Evolutionary conservation across 805 yeast species (phyloP).

Genomic region (Cyberlindnera amylophila): DNA sequence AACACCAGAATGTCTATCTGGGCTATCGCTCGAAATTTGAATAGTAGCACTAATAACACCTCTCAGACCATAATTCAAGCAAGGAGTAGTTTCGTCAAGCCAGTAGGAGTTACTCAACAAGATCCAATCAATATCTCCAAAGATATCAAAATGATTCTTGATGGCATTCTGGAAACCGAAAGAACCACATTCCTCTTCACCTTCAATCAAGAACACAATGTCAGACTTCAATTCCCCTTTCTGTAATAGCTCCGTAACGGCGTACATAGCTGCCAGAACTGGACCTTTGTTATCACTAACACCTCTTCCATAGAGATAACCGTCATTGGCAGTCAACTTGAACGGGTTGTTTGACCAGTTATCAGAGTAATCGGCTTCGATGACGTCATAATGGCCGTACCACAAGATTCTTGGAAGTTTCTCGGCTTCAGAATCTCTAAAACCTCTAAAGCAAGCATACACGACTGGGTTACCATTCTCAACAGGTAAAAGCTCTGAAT

Average conservation of each 20-base stretch:
- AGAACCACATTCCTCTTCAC: constrained; percentile 94
- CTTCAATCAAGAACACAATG: constrained; percentile 82
- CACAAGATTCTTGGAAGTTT: constrained; percentile 55
- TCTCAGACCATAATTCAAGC: constrained; percentile 89
- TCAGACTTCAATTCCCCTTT: constrained; percentile 56
- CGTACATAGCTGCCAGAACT: constrained; percentile 75
- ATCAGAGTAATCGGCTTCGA: constrained; percentile 60
- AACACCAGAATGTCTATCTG: constrained; percentile 94
- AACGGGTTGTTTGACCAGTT: constrained; percentile 83
- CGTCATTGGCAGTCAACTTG: constrained; percentile 68
- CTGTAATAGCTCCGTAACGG: constrained; percentile 69
- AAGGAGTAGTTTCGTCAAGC: constrained; percentile 86
- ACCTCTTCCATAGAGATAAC: constrained; percentile 88
- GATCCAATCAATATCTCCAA: constrained; percentile 84
- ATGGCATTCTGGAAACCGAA: constrained; percentile 75
- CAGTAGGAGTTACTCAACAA: constrained; percentile 88
- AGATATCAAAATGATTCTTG: constrained; percentile 41
- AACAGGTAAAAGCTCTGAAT: constrained; percentile 66
- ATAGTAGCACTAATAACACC: constrained; percentile 86
- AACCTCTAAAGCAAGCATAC: constrained; percentile 63
- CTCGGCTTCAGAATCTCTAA: constrained; percentile 16
- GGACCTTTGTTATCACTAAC: constrained; percentile 97
- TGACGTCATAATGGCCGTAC: constrained; percentile 97
- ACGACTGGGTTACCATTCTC: constrained; percentile 83
- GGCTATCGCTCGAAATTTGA: constrained; percentile 64